phyloP scores from a whole-genome alignment of 768 basidiomycete genomes.

The Naganishia vaughanmartiniae region DNA sequence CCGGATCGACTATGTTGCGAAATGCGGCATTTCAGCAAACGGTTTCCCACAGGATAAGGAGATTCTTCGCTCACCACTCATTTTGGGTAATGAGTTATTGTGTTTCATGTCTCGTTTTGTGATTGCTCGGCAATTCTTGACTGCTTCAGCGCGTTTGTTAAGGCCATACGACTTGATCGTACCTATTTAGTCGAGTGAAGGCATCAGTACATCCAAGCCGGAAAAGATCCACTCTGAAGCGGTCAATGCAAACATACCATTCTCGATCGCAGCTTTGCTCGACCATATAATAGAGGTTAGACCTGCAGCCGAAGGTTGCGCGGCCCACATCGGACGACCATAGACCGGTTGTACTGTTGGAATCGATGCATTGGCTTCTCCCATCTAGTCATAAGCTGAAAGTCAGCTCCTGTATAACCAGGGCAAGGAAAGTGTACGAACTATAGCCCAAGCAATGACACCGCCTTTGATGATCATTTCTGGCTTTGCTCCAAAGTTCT shows the following conservation, averaged over 20 bases:
- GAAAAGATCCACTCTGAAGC: not conserved
- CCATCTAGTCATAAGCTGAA: slow-evolving; percentile 63
- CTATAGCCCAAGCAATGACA: slow-evolving; percentile 85
- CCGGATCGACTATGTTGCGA: slow-evolving; percentile 68
- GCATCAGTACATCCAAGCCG: slow-evolving; percentile 23
- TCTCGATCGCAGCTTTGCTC: slow-evolving; percentile 65
- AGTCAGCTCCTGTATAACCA: not conserved
- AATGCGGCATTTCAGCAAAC: not conserved
- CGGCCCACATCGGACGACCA: slow-evolving; percentile 90
- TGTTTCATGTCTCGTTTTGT: slow-evolving; percentile 90
- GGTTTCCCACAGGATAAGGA: not conserved
- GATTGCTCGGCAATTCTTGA: slow-evolving; percentile 70
- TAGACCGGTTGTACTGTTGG: slow-evolving; percentile 89
- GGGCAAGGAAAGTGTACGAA: slow-evolving; percentile 49
- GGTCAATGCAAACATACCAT: slow-evolving; percentile 46
- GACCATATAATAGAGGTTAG: slow-evolving; percentile 84
- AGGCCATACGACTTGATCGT: slow-evolving; percentile 67
- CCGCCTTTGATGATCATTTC: slow-evolving; percentile 95
- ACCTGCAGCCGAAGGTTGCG: slow-evolving; percentile 71
- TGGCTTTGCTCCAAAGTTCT: slow-evolving; percentile 86
- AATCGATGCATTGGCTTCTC: slow-evolving; percentile 94
- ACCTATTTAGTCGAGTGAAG: slow-evolving; percentile 51
- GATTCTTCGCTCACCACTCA: slow-evolving; percentile 55
- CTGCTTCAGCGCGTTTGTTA: slow-evolving; percentile 69
- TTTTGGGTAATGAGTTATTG: slow-evolving; percentile 76